phyloP scores from a whole-genome alignment of 441 rosid species.

The Macaranga tanarius region DNA sequence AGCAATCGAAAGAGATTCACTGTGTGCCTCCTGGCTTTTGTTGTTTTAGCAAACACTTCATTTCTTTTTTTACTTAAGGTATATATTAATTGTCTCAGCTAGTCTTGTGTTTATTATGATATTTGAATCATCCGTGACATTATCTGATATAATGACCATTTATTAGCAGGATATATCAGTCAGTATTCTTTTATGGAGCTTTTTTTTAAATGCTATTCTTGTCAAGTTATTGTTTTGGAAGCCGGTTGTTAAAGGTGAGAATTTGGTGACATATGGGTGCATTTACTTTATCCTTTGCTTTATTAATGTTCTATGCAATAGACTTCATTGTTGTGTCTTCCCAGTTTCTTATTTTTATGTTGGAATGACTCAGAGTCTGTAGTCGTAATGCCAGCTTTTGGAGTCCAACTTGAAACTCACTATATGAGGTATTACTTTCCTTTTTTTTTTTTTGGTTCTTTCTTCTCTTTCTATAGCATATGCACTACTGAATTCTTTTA shows the following conservation, averaged over 20 bases:
- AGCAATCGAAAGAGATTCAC: slow-evolving; percentile 34
- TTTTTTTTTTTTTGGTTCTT: not conserved
- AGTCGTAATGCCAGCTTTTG: slow-evolving; percentile 71
- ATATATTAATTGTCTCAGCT: not conserved
- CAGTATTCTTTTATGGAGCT: slow-evolving; percentile 44
- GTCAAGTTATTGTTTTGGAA: slow-evolving; percentile 44
- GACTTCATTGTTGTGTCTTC: not conserved
- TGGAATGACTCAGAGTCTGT: slow-evolving; percentile 68
- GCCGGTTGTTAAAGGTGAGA: slow-evolving; percentile 69
- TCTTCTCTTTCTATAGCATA: too few species aligned
- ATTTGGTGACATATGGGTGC: not conserved
- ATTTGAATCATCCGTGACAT: not conserved
- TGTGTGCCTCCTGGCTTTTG: slow-evolving; percentile 34
- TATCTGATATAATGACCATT: slow-evolving; percentile 16
- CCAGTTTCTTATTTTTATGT: slow-evolving; percentile 21
- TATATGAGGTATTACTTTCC: slow-evolving; percentile 50
- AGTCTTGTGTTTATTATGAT: not conserved
- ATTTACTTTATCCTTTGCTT: not conserved
- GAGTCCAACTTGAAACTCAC: slow-evolving; percentile 87
- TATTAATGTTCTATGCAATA: not conserved
- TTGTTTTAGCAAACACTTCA: slow-evolving; percentile 36
- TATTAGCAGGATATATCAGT: slow-evolving; percentile 52
- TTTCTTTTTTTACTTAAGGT: slow-evolving; percentile 51
- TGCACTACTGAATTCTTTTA: too few species aligned
- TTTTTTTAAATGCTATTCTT: slow-evolving; percentile 47